A percentile compares a stretch with the other conserved stretches of the same genome.
These are phyloP conservation scores for Opeltia flavorubescens DNA, from an alignment of 495 filamentous ascomycete genomes.

Conservation along the genomic window DNA sequence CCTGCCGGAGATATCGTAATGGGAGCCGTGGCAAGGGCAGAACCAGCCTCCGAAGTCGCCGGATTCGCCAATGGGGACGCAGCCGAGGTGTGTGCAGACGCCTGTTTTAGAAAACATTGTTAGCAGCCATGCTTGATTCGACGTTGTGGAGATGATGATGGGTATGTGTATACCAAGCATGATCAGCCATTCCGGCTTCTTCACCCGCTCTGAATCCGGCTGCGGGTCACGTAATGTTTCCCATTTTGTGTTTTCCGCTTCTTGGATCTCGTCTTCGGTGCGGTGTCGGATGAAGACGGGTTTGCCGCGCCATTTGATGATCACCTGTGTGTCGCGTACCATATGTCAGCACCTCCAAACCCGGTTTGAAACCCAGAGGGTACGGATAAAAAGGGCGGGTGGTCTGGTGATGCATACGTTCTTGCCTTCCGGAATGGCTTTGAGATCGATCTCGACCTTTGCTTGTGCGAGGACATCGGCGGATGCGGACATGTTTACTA, in stretches of 20 bases:
- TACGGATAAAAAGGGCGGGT: background rate
- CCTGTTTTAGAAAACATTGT: conserved; percentile 32
- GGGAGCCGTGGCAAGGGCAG: conserved; percentile 98
- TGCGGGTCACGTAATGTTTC: conserved; percentile 78
- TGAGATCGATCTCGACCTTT: conserved; percentile 95
- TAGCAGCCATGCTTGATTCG: too few species aligned
- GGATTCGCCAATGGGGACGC: conserved; percentile 96
- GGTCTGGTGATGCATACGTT: conserved; percentile 50
- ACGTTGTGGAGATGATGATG: background rate
- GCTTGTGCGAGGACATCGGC: conserved; percentile 98
- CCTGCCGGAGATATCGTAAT: conserved; percentile 98
- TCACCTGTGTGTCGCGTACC: conserved; percentile 44
- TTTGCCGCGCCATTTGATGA: conserved; percentile 99
- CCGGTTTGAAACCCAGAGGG: background rate
- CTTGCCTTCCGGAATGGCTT: conserved; percentile 93
- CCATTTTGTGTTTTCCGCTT: conserved; percentile 67
- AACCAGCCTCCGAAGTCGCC: conserved; percentile 99
- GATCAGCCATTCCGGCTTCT: conserved; percentile 98
- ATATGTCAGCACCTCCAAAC: background rate
- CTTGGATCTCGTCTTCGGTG: conserved; percentile 71
- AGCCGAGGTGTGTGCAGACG: conserved; percentile 98
- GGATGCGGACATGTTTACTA: conserved; percentile 99
- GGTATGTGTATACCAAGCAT: conserved; percentile 61
- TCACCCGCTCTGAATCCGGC: conserved; percentile 76
- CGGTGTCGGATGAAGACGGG: conserved; percentile 99